Evolutionary conservation across 225 moss, liverwort and hornwort genomes (phyloP).

Genomic region (Rhytidiadelphus loreus): DNA sequence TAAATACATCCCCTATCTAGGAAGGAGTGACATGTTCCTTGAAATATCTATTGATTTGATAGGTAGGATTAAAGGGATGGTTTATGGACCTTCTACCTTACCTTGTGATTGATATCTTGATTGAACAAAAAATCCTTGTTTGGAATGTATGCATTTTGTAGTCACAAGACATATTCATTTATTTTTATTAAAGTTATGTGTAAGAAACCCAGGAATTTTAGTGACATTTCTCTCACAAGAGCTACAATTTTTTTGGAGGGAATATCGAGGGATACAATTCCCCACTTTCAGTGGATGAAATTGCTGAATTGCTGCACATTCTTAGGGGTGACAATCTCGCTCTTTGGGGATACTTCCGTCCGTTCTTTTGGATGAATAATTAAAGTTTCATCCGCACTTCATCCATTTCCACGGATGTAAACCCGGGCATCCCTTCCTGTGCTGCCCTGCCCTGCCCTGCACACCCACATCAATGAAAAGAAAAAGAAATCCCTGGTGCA

Average conservation of each 20-base stretch:
- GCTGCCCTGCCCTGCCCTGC: not conserved
- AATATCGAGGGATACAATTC: no score
- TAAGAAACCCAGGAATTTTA: not conserved
- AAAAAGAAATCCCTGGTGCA: not conserved
- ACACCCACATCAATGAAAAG: not conserved
- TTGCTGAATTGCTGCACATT: not conserved
- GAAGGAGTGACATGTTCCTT: not conserved
- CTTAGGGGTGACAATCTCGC: no score
- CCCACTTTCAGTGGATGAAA: not conserved
- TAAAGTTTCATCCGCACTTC: not conserved
- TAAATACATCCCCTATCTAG: not conserved
- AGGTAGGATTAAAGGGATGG: accelerated
- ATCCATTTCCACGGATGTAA: not conserved
- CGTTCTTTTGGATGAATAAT: not conserved
- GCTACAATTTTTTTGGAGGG: not conserved
- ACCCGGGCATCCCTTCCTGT: not conserved
- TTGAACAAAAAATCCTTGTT: no score
- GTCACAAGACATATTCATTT: not conserved
- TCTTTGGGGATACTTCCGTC: not conserved
- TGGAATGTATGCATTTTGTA: not conserved
- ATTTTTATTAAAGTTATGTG: not conserved
- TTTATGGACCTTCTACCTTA: not conserved
- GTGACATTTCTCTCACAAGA: accelerated
- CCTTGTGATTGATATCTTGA: not conserved
- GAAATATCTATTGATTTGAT: not conserved